These are phyloP conservation scores for Penicillium sp. DNA, from an alignment of 2,329 filamentous ascomycete species.

Conservation along the genomic window DNA sequence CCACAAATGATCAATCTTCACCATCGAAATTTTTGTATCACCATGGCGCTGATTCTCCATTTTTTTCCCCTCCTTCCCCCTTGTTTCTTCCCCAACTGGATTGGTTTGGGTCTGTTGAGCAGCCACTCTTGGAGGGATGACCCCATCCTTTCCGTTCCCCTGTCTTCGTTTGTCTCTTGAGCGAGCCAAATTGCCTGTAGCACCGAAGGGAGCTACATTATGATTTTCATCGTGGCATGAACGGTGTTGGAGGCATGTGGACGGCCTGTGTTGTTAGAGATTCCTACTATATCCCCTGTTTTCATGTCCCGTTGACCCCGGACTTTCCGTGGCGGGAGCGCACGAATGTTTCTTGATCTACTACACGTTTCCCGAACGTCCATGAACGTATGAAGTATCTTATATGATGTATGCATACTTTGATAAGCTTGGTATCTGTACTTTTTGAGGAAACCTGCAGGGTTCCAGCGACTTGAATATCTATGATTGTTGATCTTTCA, in stretches of 20 bases:
- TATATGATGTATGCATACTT: constrained; percentile 40
- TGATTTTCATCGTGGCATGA: constrained; percentile 18
- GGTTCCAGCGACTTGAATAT: constrained; percentile 10
- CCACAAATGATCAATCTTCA: constrained; percentile 4
- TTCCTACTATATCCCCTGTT: background rate
- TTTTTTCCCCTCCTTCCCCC: constrained; percentile 21
- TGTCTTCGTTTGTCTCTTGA: constrained; percentile 8
- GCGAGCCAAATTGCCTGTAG: background rate
- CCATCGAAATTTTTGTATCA: constrained; percentile 18
- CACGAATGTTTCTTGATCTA: constrained; percentile 21
- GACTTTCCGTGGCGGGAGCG: constrained; percentile 17
- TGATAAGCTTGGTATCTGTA: constrained; percentile 18
- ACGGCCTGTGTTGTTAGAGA: background rate
- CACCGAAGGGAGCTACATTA: constrained; percentile 14
- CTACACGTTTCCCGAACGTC: constrained; percentile 22
- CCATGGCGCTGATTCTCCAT: constrained; percentile 27
- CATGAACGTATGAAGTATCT: constrained; percentile 32
- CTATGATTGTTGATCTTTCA: background rate
- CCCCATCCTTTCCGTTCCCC: constrained; percentile 9
- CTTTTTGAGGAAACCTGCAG: constrained; percentile 9
- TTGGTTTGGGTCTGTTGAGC: constrained; percentile 30
- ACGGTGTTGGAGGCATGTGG: constrained; percentile 11
- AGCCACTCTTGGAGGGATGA: constrained; percentile 18
- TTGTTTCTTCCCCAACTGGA: constrained; percentile 26
- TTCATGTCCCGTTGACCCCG: constrained; percentile 16